phyloP scores from a whole-genome alignment of 192 early-diverging fungal species.

The Podila minutissima region DNA sequence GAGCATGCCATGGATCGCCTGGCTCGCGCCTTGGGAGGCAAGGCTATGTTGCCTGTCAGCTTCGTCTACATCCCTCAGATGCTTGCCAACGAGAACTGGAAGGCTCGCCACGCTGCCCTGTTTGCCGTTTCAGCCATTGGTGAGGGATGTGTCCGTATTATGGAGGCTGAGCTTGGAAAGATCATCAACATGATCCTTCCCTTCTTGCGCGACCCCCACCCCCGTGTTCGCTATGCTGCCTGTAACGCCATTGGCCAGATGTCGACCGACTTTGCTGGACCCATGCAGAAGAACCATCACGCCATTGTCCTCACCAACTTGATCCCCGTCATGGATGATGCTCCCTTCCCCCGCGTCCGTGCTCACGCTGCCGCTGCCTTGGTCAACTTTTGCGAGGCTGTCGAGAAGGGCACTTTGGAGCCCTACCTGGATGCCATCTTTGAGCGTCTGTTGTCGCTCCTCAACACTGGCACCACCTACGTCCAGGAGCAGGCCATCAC shows the following conservation, averaged over 20 bases:
- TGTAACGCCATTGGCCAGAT: conserved; percentile 98
- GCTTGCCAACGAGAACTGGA: conserved; percentile 86
- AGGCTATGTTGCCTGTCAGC: conserved; percentile 84
- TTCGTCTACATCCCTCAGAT: conserved; percentile 90
- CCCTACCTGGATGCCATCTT: conserved; percentile 94
- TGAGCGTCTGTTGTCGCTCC: conserved; percentile 81
- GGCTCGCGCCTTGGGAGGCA: conserved; percentile 85
- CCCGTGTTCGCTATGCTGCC: conserved; percentile 94
- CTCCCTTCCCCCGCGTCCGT: conserved; percentile 75
- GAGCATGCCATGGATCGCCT: conserved; percentile 96
- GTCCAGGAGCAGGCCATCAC: conserved; percentile 99
- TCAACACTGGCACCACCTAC: conserved; percentile 87
- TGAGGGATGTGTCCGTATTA: conserved; percentile 94
- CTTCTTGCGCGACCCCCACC: conserved; percentile 86
- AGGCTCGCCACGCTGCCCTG: conserved; percentile 90
- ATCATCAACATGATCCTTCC: conserved; percentile 84
- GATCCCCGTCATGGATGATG: conserved; percentile 86
- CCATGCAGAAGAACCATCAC: conserved; percentile 79
- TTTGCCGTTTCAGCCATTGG: conserved; percentile 96
- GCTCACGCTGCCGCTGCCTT: conserved; percentile 95
- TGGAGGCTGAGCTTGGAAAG: conserved; percentile 87
- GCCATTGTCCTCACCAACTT: conserved; percentile 73
- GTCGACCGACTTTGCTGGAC: conserved; percentile 93
- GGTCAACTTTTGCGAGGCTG: conserved; percentile 97
- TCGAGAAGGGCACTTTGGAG: conserved; percentile 79